Base-by-base conservation (phyloP, 352 stramenopile species). In the Phytophthora foliorum region DNA sequence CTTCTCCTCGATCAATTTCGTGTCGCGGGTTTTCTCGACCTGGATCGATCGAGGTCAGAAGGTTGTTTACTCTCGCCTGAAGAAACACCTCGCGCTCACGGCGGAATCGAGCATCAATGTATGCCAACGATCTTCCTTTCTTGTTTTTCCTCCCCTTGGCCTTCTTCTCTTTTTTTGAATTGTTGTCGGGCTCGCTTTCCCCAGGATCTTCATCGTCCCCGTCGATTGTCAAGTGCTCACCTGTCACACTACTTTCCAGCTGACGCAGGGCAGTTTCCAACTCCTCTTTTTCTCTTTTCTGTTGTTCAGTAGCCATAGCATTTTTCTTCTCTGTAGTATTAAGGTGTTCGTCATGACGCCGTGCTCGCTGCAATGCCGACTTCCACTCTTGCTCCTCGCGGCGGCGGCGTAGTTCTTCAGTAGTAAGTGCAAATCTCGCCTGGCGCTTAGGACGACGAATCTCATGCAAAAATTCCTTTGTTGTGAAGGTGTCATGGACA, bases 311-410 rank as follows among this genome's bases (percentile, higher is more conserved):
- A 4, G 38, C 44, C 14, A 60, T 62, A 4, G 50, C 46, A 3
- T 61, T 57, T 22, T 81, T 46, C 24, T 76, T 34, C 14, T 64
- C 46, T 17, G 72, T 32, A 38, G 77, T 72, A 41, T 74, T 66
- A 10, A 74, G 31, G 0, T 75, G 53, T 17, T 79, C 55, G 3
- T 92, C 84, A 10, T 74, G 80, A 31, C 77, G 58, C 0, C 81
- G 63, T 13, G 75, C 71, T 16, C 86, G 77, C 61, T 87, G 66
- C 16, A 94, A 66, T 25, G 82, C 74, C 19, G 80, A 60, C 36
- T 81, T 87, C 87, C 87, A 94, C 50, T 91, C 84, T 49, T 81
- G 72, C 14, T 91, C 82, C 56, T 93, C 87, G 13, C 74, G 71
- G n/a, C 71, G 77, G 2, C 72, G 77, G 21, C 77, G 67, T 16